Evolutionary conservation across 768 basidiomycete genomes (phyloP).

Genomic region (Lactarius sp.): DNA sequence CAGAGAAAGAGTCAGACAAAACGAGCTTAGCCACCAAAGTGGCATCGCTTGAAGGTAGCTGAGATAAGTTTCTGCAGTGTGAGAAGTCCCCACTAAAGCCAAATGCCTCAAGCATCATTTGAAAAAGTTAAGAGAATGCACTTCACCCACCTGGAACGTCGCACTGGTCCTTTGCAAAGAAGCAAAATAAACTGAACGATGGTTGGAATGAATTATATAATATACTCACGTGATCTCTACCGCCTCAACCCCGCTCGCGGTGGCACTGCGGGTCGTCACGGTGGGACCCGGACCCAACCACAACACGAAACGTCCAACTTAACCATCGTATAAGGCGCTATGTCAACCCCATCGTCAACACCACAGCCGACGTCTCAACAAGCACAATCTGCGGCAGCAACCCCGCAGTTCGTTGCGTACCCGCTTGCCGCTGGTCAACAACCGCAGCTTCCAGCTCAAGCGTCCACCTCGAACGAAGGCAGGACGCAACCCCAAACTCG

Average conservation of each 20-base stretch:
- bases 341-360: slow-evolving; percentile 25
- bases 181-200: neutral
- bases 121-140: slow-evolving; percentile 10
- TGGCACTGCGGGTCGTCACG: no score
- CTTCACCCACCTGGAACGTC: slow-evolving; percentile 29
- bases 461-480: slow-evolving; percentile 14
- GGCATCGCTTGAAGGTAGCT: slow-evolving; percentile 77
- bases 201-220: slow-evolving; percentile 3
- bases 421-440: slow-evolving; percentile 25
- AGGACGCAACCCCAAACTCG: slow-evolving; percentile 45
- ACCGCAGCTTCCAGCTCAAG: slow-evolving; percentile 25
- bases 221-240: neutral
- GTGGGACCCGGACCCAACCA: neutral
- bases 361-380: slow-evolving; percentile 22
- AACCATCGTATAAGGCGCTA: slow-evolving; percentile 3
- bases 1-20: slow-evolving; percentile 37
- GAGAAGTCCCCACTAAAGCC: slow-evolving; percentile 73
- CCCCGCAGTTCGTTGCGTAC: slow-evolving; percentile 24
- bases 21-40: slow-evolving; percentile 42
- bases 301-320: no score
- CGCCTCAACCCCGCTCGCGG: neutral
- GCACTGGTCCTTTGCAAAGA: neutral
- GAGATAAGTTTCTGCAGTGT: slow-evolving; percentile 84
- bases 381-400: slow-evolving; percentile 22
- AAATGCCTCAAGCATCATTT: slow-evolving; percentile 92